These are phyloP conservation scores for Kockiozyma suomiensis DNA, from an alignment of 805 yeast species.

Conservation along the genomic window DNA sequence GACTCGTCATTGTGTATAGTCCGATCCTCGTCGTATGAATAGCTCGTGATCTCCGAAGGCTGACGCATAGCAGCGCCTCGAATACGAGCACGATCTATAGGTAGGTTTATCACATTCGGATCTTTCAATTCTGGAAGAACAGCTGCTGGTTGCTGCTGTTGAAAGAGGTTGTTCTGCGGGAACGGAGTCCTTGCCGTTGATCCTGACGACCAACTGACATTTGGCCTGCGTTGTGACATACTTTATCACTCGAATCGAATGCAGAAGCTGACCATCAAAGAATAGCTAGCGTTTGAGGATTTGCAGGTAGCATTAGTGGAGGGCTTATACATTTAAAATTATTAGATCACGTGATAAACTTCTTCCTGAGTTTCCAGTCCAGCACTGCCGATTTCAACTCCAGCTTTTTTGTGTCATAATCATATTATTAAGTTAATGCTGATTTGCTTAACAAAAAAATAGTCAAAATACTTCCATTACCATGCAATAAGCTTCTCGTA, in stretches of 20 bases:
- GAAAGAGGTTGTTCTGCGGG: background rate
- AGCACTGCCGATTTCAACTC: no score
- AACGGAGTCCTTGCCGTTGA: background rate
- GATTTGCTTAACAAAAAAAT: no score
- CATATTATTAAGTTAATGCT: no score
- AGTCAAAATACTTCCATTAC: no score
- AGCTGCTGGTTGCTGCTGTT: slow-evolving; percentile 7
- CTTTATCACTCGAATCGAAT: background rate
- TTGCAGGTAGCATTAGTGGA: no score
- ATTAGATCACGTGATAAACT: background rate
- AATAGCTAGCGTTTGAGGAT: no score
- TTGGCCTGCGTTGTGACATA: slow-evolving; percentile 6
- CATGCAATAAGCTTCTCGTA: no score
- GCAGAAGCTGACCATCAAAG: no score
- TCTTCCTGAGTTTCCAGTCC: no score
- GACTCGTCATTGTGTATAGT: slow-evolving; percentile 52
- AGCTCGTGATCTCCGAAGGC: slow-evolving; percentile 79
- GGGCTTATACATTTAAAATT: no score
- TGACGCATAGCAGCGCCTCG: slow-evolving; percentile 66
- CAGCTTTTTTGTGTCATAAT: no score
- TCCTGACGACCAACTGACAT: background rate
- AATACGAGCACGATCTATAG: slow-evolving; percentile 22
- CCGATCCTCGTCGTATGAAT: slow-evolving; percentile 59
- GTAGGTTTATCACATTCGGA: slow-evolving; percentile 1
- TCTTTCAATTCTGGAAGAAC: slow-evolving; percentile 11